Percentiles rank a stretch among this genome's conserved stretches.
Conservation (phyloP, 1,284 basidiomycete genomes). For the Ceratobasidium sp. region DNA sequence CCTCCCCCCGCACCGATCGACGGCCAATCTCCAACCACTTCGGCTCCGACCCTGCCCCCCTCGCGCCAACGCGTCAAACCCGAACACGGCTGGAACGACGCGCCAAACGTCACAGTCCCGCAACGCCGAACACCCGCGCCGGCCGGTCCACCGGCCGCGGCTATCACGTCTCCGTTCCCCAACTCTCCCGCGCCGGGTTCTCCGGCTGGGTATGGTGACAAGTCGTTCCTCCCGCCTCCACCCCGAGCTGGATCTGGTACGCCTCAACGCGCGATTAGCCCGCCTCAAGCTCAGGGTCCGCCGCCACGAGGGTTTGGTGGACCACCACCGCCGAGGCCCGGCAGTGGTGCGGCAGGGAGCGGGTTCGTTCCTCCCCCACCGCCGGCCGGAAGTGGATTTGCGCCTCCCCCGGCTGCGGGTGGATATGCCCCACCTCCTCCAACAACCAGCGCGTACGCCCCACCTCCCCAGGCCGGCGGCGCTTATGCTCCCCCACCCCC, state of each 20-base stretch:
- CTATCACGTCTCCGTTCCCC: constrained; percentile 91
- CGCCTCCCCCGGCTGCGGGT: no score
- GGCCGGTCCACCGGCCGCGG: constrained; percentile 61
- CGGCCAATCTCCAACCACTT: constrained; percentile 49
- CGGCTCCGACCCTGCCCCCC: constrained; percentile 52
- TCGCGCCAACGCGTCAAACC: constrained; percentile 69
- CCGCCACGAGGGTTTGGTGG: constrained; percentile 40
- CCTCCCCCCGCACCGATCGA: constrained; percentile 50
- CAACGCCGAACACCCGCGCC: constrained; percentile 62
- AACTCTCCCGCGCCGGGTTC: constrained; percentile 61
- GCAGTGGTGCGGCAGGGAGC: constrained; percentile 41
- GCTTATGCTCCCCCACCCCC: constrained; percentile 56
- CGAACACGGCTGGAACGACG: constrained; percentile 92
- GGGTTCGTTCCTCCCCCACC: constrained; percentile 42
- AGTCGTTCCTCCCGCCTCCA: constrained; percentile 47
- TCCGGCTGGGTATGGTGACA: constrained; percentile 49
- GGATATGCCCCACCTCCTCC: constrained; percentile 50
- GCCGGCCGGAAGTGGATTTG: no score
- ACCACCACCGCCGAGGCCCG: constrained; percentile 38
- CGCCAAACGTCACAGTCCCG: constrained; percentile 62
- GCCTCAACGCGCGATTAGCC: constrained; percentile 44
- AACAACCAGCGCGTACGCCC: constrained; percentile 51
- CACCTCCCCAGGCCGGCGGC: constrained; percentile 46
- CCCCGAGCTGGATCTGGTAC: constrained; percentile 42
- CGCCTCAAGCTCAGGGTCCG: constrained; percentile 47